phyloP scores from a whole-genome alignment of 2,329 filamentous ascomycete species.

The Fusarium tupiense region DNA sequence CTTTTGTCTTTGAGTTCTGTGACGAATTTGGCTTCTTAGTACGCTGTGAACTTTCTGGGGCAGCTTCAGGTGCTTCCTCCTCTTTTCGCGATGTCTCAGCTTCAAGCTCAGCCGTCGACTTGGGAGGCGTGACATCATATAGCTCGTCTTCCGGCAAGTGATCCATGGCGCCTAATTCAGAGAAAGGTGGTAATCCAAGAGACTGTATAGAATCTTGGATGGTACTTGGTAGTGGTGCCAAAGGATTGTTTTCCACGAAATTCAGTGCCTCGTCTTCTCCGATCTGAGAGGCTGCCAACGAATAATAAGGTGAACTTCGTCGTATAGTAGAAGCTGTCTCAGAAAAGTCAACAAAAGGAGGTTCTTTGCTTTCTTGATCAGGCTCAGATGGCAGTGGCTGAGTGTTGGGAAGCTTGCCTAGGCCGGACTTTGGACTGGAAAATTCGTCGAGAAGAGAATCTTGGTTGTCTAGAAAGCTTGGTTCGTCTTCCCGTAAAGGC shows the following conservation, averaged over 20 bases:
- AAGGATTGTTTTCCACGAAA: conserved; percentile 15
- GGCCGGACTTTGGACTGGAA: conserved; percentile 42
- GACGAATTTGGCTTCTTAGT: neutral
- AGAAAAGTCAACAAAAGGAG: conserved; percentile 44
- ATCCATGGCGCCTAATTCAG: neutral
- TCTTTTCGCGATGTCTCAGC: neutral
- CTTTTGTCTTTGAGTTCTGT: neutral
- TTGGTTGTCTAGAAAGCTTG: conserved; percentile 39
- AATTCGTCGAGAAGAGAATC: conserved; percentile 34
- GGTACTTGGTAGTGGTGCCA: neutral
- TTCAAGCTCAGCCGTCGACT: neutral
- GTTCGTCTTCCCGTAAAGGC: conserved; percentile 29
- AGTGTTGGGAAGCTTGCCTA: conserved; percentile 45
- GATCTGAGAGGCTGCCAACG: neutral
- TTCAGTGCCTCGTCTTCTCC: conserved; percentile 28
- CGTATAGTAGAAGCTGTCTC: conserved; percentile 49
- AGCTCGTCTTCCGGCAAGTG: conserved; percentile 44
- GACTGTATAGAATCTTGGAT: conserved; percentile 1
- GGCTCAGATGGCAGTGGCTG: conserved; percentile 38
- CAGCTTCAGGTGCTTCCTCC: neutral
- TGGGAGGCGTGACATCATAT: conserved; percentile 42
- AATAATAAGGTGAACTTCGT: conserved; percentile 46
- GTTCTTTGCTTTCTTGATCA: neutral
- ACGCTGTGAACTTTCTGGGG: neutral
- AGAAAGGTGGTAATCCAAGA: neutral